A percentile compares a stretch with the other conserved stretches of the same genome.
Conservation (phyloP, 2,329 filamentous ascomycete species). For the Alternaria metachromatica region DNA sequence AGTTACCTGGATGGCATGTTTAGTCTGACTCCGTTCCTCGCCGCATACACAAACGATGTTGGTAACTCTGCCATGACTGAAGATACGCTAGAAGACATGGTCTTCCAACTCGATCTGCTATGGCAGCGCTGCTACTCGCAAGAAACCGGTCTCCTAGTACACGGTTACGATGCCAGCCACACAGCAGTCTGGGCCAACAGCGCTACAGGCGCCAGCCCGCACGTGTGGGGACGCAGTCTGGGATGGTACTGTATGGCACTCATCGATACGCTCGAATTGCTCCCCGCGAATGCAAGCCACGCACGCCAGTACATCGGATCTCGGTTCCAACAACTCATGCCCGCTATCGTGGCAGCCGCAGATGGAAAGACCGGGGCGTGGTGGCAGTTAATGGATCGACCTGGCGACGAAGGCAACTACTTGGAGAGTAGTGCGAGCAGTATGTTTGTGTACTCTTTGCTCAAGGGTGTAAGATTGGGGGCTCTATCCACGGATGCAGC, state of each 20-base stretch:
- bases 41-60: conserved; percentile 26
- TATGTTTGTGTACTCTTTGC: conserved; percentile 63
- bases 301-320: background rate
- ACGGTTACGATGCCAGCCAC: conserved; percentile 61
- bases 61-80: background rate
- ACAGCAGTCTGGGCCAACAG: conserved; percentile 61
- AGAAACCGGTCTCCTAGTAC: conserved; percentile 56
- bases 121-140: conserved; percentile 52
- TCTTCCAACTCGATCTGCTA: conserved; percentile 48
- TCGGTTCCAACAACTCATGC: conserved; percentile 10
- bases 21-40: conserved; percentile 55
- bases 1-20: conserved; percentile 63
- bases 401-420: conserved; percentile 61
- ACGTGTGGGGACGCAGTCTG: conserved; percentile 62
- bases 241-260: conserved; percentile 64
- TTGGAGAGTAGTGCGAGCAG: conserved; percentile 65
- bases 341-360: conserved; percentile 48
- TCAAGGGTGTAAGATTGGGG: conserved; percentile 55
- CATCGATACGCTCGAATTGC: conserved; percentile 57
- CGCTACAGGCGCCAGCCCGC: conserved; percentile 58
- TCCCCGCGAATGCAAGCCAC: conserved; percentile 12
- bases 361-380: conserved; percentile 54
- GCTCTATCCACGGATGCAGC: conserved; percentile 20
- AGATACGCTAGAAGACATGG: conserved; percentile 19
- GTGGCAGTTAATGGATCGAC: conserved; percentile 64